phyloP scores from a whole-genome alignment of 306 rosid genomes.

The Prunus mira region DNA sequence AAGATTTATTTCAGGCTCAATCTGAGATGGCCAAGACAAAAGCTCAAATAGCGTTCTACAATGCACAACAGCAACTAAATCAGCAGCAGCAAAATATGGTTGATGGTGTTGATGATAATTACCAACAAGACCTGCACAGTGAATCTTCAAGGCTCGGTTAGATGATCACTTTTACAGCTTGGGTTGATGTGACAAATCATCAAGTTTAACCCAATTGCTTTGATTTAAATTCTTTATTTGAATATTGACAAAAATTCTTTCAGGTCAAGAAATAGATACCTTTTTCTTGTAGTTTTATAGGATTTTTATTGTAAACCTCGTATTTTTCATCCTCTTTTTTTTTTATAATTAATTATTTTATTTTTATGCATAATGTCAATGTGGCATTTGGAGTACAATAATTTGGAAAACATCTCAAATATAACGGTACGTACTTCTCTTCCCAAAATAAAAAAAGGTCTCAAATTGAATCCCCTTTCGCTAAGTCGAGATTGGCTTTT shows the following conservation, averaged over 20 bases:
- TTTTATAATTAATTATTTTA: no score
- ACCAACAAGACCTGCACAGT: not conserved
- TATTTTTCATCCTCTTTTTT: no score
- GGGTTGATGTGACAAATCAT: no score
- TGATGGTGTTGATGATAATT: not conserved
- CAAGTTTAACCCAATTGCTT: not conserved
- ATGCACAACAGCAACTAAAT: not conserved
- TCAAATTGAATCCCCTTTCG: no score
- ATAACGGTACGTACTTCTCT: no score
- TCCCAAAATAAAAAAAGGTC: no score
- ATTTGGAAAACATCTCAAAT: no score
- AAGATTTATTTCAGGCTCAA: not conserved
- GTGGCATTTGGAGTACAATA: not conserved
- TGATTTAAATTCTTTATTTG: not conserved
- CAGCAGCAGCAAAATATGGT: not conserved
- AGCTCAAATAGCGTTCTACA: not conserved
- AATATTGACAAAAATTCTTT: not conserved
- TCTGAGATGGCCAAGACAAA: not conserved
- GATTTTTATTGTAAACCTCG: no score
- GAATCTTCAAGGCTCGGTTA: not conserved
- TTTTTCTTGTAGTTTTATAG: no score
- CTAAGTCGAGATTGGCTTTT: no score
- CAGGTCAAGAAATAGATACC: no score
- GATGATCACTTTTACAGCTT: not conserved
- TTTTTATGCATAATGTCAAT: not conserved